Conservation (phyloP, 2,329 filamentous ascomycete genomes). For the Apiospora arundinis region DNA sequence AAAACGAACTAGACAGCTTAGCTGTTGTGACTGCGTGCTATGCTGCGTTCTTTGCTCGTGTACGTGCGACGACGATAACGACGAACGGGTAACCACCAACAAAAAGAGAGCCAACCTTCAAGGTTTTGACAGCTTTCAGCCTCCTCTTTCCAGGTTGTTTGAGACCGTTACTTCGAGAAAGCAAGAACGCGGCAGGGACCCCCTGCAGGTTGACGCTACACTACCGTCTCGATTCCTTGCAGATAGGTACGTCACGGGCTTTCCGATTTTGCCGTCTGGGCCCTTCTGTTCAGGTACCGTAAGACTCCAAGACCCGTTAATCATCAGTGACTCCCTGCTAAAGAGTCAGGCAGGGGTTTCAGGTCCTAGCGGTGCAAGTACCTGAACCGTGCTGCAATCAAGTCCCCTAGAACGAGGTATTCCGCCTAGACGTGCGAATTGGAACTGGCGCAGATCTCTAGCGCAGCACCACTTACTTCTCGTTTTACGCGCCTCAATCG, state of each 20-base stretch:
- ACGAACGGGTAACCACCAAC: background rate
- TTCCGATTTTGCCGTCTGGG: constrained; percentile 16
- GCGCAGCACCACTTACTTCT: background rate
- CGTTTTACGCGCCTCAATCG: constrained; percentile 14
- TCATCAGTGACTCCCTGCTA: background rate
- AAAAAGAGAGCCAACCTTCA: background rate
- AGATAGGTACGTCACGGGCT: constrained; percentile 2
- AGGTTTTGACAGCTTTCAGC: constrained; percentile 20
- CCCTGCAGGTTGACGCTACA: constrained; percentile 7
- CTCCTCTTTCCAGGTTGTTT: constrained; percentile 19
- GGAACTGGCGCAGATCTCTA: background rate
- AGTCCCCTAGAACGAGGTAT: background rate
- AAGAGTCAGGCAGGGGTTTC: constrained; percentile 14
- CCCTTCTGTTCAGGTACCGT: background rate
- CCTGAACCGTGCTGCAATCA: background rate
- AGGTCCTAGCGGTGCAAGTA: constrained; percentile 9
- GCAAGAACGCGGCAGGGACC: background rate
- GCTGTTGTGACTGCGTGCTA: background rate
- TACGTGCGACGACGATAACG: constrained; percentile 14
- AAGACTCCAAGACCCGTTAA: too few species aligned
- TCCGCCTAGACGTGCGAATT: background rate
- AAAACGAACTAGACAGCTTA: background rate
- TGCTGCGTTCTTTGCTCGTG: constrained; percentile 1
- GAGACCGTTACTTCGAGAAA: constrained; percentile 9
- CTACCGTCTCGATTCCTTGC: constrained; percentile 14